Evolutionary conservation across 768 basidiomycete species (phyloP).

Genomic region (Saitozyma sp.): DNA sequence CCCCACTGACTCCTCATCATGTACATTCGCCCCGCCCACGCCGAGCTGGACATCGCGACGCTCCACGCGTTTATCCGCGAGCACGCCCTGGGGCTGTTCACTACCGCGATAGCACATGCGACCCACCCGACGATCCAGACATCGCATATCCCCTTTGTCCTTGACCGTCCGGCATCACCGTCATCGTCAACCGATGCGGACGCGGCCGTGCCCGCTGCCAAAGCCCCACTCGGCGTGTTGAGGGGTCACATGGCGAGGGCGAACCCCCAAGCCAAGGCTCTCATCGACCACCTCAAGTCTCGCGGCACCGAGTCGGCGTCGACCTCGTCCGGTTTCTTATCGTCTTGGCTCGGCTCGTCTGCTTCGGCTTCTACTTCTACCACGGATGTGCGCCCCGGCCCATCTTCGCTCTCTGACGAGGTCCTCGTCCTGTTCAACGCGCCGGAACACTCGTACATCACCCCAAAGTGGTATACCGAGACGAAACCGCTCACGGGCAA

Average conservation of each 20-base stretch:
- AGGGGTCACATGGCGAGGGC: conserved; percentile 50
- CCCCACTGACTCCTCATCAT: conserved; percentile 34
- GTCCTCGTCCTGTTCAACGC: conserved; percentile 50
- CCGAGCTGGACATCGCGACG: conserved; percentile 50
- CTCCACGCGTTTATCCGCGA: conserved; percentile 51
- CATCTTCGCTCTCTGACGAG: conserved; percentile 27
- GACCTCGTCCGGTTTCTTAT: not conserved
- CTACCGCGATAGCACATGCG: conserved; percentile 51
- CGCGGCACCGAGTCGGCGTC: not conserved
- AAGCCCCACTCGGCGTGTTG: conserved; percentile 21
- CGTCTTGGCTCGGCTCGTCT: not conserved
- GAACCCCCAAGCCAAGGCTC: conserved; percentile 48
- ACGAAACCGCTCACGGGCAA: conserved; percentile 50
- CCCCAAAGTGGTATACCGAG: conserved; percentile 46
- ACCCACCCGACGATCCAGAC: conserved; percentile 46
- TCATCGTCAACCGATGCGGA: not conserved
- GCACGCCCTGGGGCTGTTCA: conserved; percentile 54
- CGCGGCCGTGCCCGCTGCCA: not conserved
- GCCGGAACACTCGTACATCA: conserved; percentile 46
- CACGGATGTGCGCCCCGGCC: not conserved
- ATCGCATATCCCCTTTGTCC: conserved; percentile 54
- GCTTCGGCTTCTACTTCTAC: not conserved
- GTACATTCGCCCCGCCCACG: conserved; percentile 55
- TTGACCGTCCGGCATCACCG: conserved; percentile 17
- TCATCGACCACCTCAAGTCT: conserved; percentile 22